Conservation (phyloP, 2,329 filamentous ascomycete genomes). For the Tolypocladium tropicale region DNA sequence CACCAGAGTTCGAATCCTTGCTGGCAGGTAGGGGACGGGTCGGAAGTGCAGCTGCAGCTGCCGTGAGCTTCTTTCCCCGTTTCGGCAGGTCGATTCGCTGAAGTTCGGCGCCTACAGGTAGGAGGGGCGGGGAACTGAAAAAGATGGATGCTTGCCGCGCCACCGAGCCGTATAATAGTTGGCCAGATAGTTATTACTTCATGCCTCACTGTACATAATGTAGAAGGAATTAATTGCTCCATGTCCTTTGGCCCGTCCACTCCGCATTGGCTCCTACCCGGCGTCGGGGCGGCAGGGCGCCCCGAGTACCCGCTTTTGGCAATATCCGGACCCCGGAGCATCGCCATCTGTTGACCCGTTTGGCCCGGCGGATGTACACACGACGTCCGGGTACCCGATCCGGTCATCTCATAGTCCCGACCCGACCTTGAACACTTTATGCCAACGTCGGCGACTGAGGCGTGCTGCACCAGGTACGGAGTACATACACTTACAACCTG, state of each 20-base stretch:
- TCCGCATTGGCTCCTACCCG: background rate
- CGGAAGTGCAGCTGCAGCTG: background rate
- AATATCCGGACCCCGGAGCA: no score
- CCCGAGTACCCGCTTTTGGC: background rate
- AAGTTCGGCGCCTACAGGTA: background rate
- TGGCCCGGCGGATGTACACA: background rate
- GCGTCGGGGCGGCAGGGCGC: background rate
- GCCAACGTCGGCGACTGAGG: no score
- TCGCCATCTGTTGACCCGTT: background rate
- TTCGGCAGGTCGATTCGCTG: background rate
- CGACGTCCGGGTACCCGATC: background rate
- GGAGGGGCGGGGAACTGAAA: background rate
- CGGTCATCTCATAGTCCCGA: background rate
- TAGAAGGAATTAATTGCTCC: no score
- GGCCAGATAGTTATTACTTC: no score
- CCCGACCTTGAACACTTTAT: no score
- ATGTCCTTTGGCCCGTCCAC: background rate
- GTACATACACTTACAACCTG: no score
- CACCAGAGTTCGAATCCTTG: background rate
- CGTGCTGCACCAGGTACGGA: no score
- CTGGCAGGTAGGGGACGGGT: background rate
- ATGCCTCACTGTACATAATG: background rate
- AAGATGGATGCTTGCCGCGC: background rate
- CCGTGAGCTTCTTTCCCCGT: background rate
- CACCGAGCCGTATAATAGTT: no score